phyloP scores from a whole-genome alignment of 305 asterid species.

The Fraxinus albicans region DNA sequence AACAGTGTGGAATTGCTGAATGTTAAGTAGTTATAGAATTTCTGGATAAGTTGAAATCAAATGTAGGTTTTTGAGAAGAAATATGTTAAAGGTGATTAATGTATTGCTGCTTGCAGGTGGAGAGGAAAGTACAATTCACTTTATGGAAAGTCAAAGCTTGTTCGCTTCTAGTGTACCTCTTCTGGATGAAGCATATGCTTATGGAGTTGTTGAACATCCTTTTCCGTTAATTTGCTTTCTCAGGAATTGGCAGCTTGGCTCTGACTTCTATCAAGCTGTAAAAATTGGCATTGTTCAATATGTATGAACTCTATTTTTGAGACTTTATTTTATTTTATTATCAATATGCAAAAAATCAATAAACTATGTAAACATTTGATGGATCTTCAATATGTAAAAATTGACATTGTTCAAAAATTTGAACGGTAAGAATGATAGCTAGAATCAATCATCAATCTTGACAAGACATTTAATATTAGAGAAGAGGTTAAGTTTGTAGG shows the following conservation, averaged over 20 bases:
- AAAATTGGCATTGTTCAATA: too few species aligned
- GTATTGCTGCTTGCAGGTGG: slow-evolving; percentile 61
- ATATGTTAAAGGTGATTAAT: not conserved
- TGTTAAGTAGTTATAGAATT: not conserved
- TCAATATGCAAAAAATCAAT: not conserved
- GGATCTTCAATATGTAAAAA: too few species aligned
- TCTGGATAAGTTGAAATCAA: not conserved
- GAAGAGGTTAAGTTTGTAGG: too few species aligned
- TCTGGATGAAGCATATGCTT: slow-evolving; percentile 84
- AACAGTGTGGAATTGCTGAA: not conserved
- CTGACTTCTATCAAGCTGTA: slow-evolving; percentile 43
- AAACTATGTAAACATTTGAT: too few species aligned
- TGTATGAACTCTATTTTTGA: too few species aligned
- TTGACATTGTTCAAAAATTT: too few species aligned
- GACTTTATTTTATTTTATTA: too few species aligned
- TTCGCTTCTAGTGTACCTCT: slow-evolving; percentile 71
- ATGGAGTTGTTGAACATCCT: slow-evolving; percentile 89
- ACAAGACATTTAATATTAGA: too few species aligned
- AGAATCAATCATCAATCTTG: too few species aligned
- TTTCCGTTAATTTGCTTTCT: slow-evolving; percentile 77
- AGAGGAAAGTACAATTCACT: slow-evolving; percentile 76
- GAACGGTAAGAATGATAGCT: too few species aligned
- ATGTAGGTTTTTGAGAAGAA: not conserved
- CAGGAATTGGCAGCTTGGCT: slow-evolving; percentile 76
- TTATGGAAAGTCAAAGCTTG: slow-evolving; percentile 74